phyloP scores from a whole-genome alignment of 2,329 filamentous ascomycete genomes.

The Chalaropsis thielavioides region DNA sequence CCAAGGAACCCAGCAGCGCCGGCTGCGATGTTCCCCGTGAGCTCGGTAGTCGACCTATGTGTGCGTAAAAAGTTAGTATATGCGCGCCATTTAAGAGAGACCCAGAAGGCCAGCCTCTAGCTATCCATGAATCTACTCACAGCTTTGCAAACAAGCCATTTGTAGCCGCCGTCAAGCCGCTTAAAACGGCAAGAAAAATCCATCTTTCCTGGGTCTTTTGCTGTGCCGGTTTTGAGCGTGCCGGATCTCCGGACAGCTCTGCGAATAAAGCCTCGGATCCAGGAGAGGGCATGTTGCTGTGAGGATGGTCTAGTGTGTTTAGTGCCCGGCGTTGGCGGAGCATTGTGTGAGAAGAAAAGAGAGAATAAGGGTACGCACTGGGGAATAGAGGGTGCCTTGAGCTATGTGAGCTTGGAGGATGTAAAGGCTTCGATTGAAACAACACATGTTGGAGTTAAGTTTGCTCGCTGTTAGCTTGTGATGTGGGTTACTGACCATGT shows the following conservation, averaged over 20 bases:
- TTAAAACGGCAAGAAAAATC: slow-evolving; percentile 57
- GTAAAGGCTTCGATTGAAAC: too few species aligned
- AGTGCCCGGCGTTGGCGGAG: not conserved
- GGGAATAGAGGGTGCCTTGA: not conserved
- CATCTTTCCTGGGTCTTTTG: slow-evolving; percentile 29
- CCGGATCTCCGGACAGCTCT: slow-evolving; percentile 23
- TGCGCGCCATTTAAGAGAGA: not conserved
- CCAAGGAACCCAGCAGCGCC: slow-evolving; percentile 32
- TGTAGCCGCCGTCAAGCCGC: slow-evolving; percentile 63
- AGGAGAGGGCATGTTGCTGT: not conserved
- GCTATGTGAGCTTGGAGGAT: not conserved
- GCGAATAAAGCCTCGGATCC: slow-evolving; percentile 1
- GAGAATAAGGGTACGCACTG: slow-evolving; percentile 18
- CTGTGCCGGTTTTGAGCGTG: not conserved
- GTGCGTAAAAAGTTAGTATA: not conserved
- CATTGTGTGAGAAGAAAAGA: not conserved
- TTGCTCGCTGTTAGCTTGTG: too few species aligned
- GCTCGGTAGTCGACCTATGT: slow-evolving; percentile 40
- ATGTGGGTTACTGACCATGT: not conserved
- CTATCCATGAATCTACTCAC: slow-evolving; percentile 31
- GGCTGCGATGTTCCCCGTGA: slow-evolving; percentile 36
- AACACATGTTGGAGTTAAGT: too few species aligned
- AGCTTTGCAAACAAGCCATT: slow-evolving; percentile 77
- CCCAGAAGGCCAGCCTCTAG: not conserved
- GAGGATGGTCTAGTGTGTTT: not conserved